phyloP scores from a whole-genome alignment of 306 rosid species.

The Vicia faba region DNA sequence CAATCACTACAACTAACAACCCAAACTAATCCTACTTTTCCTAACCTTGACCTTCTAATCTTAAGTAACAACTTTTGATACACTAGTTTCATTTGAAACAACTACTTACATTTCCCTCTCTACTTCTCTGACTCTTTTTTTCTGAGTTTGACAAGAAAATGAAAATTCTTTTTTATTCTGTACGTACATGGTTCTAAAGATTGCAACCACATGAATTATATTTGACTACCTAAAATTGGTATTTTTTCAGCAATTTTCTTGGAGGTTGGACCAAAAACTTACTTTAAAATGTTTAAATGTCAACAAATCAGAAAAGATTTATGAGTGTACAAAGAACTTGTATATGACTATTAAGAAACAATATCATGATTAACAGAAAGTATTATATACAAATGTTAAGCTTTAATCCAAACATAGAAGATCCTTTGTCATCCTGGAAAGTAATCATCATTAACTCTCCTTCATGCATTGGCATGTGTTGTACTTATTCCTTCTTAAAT shows the following conservation, averaged over 20 bases:
- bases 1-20: too few species aligned
- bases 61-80: too few species aligned
- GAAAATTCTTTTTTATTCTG: neutral
- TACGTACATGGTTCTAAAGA: neutral
- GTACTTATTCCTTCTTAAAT: neutral
- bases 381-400: neutral
- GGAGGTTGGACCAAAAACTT: too few species aligned
- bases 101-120: neutral
- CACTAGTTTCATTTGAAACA: too few species aligned
- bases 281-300: too few species aligned
- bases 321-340: too few species aligned
- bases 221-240: too few species aligned
- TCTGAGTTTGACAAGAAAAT: neutral
- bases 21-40: too few species aligned
- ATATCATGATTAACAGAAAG: neutral
- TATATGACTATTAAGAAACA: neutral
- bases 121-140: neutral
- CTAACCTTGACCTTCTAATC: too few species aligned
- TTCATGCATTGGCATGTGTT: constrained; percentile 5
- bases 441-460: neutral
- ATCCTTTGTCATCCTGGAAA: constrained; percentile 25
- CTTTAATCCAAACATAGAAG: neutral
- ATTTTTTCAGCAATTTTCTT: too few species aligned
- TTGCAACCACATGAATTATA: neutral
- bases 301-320: too few species aligned